A percentile compares a stretch with the other conserved stretches of the same genome.
Evolutionary conservation across 2,329 filamentous ascomycete species (phyloP).

Genomic region (Coniosporium tulheliwenetii): DNA sequence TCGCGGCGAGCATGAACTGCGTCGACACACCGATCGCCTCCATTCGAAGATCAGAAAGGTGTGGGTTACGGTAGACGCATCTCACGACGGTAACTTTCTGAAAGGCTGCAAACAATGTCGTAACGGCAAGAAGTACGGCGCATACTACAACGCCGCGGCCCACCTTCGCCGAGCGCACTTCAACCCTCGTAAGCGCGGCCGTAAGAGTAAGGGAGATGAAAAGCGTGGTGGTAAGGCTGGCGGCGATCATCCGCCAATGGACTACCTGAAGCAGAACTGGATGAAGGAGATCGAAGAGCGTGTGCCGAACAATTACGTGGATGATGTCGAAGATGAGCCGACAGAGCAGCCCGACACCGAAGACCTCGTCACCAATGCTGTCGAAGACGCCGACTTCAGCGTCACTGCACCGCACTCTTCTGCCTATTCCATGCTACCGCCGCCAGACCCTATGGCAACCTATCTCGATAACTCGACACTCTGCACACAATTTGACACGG

Average conservation of each 20-base stretch:
- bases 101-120: slow-evolving; percentile 72
- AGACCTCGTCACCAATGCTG: too few species aligned
- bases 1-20: slow-evolving; percentile 65
- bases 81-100: slow-evolving; percentile 48
- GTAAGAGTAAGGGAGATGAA: slow-evolving; percentile 41
- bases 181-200: slow-evolving; percentile 47
- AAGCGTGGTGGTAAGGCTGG: slow-evolving; percentile 46
- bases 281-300: slow-evolving; percentile 38
- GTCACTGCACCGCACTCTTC: too few species aligned
- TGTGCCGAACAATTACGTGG: neutral
- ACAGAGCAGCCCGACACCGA: too few species aligned
- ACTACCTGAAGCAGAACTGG: slow-evolving; percentile 41
- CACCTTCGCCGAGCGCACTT: slow-evolving; percentile 84
- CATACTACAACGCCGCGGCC: slow-evolving; percentile 89
- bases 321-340: neutral
- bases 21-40: slow-evolving; percentile 40
- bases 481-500: too few species aligned
- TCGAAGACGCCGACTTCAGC: too few species aligned
- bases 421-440: too few species aligned
- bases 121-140: slow-evolving; percentile 63
- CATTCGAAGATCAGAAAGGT: slow-evolving; percentile 46
- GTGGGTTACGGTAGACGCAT: slow-evolving; percentile 47
- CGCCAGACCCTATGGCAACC: too few species aligned
- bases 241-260: slow-evolving; percentile 45
- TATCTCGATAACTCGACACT: too few species aligned